phyloP scores from a whole-genome alignment of 345 rosid species.

The Dipteronia dyeriana region DNA sequence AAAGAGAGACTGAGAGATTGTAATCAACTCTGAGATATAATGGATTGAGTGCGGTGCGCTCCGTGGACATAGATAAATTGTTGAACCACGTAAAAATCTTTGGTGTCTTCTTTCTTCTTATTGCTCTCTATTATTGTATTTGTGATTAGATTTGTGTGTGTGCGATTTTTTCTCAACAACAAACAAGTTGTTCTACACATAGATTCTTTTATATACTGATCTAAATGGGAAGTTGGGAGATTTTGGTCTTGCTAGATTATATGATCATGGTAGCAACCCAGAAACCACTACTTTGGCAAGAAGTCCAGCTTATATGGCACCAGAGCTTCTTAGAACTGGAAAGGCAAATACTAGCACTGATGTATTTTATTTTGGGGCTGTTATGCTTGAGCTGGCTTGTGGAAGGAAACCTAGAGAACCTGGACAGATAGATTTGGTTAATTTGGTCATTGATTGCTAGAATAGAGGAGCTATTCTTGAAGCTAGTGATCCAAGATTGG shows the following conservation, averaged over 20 bases:
- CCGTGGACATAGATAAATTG: too few relatives aligned
- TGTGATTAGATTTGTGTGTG: too few relatives aligned
- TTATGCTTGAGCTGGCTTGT: conserved; percentile 50
- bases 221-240: conserved; percentile 46
- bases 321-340: conserved; percentile 42
- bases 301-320: conserved; percentile 50
- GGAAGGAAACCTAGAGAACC: conserved; percentile 45
- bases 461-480: conserved; percentile 15
- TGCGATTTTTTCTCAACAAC: too few relatives aligned
- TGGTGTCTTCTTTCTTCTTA: too few relatives aligned
- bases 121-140: too few relatives aligned
- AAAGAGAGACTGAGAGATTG: too few relatives aligned
- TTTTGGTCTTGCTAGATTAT: conserved; percentile 40
- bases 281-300: conserved; percentile 31
- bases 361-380: conserved; percentile 45
- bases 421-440: conserved; percentile 31
- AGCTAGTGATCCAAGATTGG: conserved; percentile 19
- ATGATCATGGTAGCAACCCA: conserved; percentile 40
- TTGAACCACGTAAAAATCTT: too few relatives aligned
- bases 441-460: conserved; percentile 31
- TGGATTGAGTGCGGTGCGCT: too few relatives aligned
- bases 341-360: conserved; percentile 39
- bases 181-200: conserved; percentile 49
- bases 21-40: too few relatives aligned
- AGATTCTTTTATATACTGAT: conserved; percentile 41